Conservation (phyloP, 2,329 filamentous ascomycete genomes). For the Helicocarpus griseus region DNA sequence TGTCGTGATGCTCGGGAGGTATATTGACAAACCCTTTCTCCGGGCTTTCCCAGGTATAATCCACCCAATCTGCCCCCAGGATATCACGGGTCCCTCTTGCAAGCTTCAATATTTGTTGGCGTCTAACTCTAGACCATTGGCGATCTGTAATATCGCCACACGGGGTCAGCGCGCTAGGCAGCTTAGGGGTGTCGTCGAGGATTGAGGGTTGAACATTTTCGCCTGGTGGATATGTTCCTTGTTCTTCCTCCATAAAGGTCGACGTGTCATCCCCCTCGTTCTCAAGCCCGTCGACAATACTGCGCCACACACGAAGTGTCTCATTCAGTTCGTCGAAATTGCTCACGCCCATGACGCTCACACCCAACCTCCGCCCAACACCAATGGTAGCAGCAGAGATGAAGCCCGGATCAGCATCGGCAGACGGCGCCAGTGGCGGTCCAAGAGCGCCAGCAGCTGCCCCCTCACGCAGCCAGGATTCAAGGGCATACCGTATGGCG, state of each 20-base stretch:
- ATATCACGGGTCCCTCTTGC: slow-evolving; percentile 29
- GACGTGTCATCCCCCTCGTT: slow-evolving; percentile 24
- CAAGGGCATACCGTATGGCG: slow-evolving; percentile 71
- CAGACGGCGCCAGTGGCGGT: slow-evolving; percentile 43
- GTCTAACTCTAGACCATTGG: slow-evolving; percentile 29
- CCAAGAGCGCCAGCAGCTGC: slow-evolving; percentile 37
- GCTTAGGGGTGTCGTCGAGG: neutral
- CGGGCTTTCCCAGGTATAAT: slow-evolving; percentile 38
- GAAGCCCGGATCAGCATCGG: slow-evolving; percentile 31
- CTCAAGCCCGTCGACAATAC: slow-evolving; percentile 40
- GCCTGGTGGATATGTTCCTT: neutral
- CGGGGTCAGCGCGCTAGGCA: slow-evolving; percentile 23
- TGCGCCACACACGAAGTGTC: slow-evolving; percentile 49
- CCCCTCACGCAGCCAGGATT: slow-evolving; percentile 48
- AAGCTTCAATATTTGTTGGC: slow-evolving; percentile 26
- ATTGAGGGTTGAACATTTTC: slow-evolving; percentile 2
- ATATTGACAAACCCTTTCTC: slow-evolving; percentile 32
- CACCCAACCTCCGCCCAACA: slow-evolving; percentile 47
- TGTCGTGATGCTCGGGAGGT: slow-evolving; percentile 16
- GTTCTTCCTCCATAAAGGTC: neutral
- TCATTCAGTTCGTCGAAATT: slow-evolving; percentile 51
- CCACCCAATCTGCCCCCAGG: slow-evolving; percentile 33
- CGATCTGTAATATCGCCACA: slow-evolving; percentile 29
- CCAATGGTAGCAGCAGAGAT: slow-evolving; percentile 32
- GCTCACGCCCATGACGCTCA: slow-evolving; percentile 57